phyloP scores from a whole-genome alignment of 1,284 basidiomycete genomes.

The Tremellales sp. region DNA sequence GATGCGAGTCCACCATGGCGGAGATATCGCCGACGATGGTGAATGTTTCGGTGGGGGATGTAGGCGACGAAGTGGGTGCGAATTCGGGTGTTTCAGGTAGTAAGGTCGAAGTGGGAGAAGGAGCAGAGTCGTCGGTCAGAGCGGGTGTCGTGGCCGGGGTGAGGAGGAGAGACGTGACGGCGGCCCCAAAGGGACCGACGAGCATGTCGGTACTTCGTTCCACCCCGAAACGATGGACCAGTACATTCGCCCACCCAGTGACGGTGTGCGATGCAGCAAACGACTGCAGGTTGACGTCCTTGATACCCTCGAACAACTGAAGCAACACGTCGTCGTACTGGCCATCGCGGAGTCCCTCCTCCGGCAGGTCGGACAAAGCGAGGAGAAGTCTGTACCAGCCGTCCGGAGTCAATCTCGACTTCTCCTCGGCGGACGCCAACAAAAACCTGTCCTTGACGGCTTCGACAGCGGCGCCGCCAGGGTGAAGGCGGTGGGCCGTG shows the following conservation, averaged over 20 bases:
- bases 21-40: constrained; percentile 18
- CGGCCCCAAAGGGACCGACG: constrained; percentile 20
- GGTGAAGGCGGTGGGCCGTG: constrained; percentile 3
- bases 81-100: not conserved
- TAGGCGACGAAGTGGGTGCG: constrained; percentile 3
- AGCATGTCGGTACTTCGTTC: constrained; percentile 32
- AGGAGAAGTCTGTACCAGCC: constrained; percentile 18
- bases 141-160: constrained; percentile 10
- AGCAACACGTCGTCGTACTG: constrained; percentile 50
- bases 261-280: constrained; percentile 23
- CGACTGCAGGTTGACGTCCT: constrained; percentile 21
- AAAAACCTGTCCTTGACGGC: no score
- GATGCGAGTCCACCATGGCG: constrained; percentile 21
- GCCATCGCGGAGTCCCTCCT: constrained; percentile 19
- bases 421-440: no score
- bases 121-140: not conserved
- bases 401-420: constrained; percentile 3
- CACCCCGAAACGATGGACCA: constrained; percentile 32
- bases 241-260: constrained; percentile 10
- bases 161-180: constrained; percentile 12
- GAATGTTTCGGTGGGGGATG: not conserved
- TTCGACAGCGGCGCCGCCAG: not conserved
- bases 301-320: constrained; percentile 52
- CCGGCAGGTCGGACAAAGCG: no score
- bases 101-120: constrained; percentile 17